phyloP scores from a whole-genome alignment of 2,329 filamentous ascomycete species.

The Penicillium sp. region DNA sequence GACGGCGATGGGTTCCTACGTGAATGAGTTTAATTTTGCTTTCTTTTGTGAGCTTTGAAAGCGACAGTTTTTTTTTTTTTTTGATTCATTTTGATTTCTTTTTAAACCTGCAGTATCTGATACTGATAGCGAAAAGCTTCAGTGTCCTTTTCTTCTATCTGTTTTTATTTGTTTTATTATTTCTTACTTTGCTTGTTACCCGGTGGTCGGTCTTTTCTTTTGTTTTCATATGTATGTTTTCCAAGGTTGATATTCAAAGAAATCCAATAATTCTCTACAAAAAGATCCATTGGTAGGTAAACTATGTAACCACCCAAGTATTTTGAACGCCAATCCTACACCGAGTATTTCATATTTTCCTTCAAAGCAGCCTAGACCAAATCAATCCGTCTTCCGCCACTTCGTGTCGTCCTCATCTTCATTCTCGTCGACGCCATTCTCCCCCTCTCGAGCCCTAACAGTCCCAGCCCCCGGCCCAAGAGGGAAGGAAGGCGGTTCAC shows the following conservation, averaged over 20 bases:
- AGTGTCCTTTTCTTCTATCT: neutral
- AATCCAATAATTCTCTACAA: constrained; percentile 6
- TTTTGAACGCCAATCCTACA: constrained; percentile 1
- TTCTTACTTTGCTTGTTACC: neutral
- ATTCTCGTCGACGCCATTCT: constrained; percentile 44
- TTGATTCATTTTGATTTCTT: neutral
- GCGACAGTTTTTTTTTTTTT: neutral
- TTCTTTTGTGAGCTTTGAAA: neutral
- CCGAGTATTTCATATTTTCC: neutral
- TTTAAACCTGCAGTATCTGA: neutral
- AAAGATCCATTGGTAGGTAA: neutral
- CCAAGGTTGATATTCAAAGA: constrained; percentile 13
- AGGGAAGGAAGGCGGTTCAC: constrained; percentile 39
- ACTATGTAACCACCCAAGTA: neutral
- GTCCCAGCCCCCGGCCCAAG: constrained; percentile 62
- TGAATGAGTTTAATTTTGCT: constrained; percentile 24
- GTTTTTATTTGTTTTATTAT: neutral
- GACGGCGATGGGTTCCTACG: constrained; percentile 41
- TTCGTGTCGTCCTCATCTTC: constrained; percentile 48
- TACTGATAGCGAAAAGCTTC: neutral
- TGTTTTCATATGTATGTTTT: constrained; percentile 7
- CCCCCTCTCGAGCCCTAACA: constrained; percentile 60
- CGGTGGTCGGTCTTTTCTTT: constrained; percentile 1
- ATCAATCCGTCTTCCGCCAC: constrained; percentile 50
- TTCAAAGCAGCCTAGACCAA: neutral